phyloP scores from a whole-genome alignment of 177 flowering plant species.

The Vitis hybrid region DNA sequence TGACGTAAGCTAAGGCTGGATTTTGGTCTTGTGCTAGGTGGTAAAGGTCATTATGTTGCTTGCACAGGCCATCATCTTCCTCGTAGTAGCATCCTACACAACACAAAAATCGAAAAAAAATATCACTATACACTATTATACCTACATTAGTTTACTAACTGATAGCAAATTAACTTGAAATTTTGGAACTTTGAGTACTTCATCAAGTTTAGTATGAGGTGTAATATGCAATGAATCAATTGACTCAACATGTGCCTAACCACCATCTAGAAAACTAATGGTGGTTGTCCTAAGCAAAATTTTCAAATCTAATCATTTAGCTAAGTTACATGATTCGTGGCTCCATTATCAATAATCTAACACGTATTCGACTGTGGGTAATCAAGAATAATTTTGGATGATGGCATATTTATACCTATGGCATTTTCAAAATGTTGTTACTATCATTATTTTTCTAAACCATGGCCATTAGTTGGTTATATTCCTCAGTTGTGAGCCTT shows the following conservation, averaged over 20 bases:
- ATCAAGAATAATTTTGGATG: too few relatives aligned
- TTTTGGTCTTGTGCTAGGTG: neutral
- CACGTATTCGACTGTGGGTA: too few relatives aligned
- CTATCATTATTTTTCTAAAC: too few relatives aligned
- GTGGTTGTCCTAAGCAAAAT: neutral
- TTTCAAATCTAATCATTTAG: neutral
- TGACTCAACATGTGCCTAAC: neutral
- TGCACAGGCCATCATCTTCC: neutral
- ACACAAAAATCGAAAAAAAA: constrained; percentile 1
- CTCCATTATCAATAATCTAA: neutral
- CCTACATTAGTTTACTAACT: constrained; percentile 2
- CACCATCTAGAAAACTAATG: neutral
- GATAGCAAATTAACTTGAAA: constrained; percentile 13
- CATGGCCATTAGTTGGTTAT: too few relatives aligned
- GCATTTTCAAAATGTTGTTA: too few relatives aligned
- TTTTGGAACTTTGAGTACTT: constrained; percentile 10
- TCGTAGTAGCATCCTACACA: constrained; percentile 1
- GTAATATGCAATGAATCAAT: neutral
- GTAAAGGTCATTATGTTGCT: constrained; percentile 3
- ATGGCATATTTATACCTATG: too few relatives aligned
- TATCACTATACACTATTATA: neutral
- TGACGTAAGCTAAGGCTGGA: neutral
- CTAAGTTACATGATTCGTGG: constrained; percentile 10
- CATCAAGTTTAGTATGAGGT: neutral
- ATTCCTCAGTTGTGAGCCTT: too few relatives aligned